Evolutionary conservation across 106 monocot species (phyloP).

Genomic region (Phalaenopsis aphrodite): DNA sequence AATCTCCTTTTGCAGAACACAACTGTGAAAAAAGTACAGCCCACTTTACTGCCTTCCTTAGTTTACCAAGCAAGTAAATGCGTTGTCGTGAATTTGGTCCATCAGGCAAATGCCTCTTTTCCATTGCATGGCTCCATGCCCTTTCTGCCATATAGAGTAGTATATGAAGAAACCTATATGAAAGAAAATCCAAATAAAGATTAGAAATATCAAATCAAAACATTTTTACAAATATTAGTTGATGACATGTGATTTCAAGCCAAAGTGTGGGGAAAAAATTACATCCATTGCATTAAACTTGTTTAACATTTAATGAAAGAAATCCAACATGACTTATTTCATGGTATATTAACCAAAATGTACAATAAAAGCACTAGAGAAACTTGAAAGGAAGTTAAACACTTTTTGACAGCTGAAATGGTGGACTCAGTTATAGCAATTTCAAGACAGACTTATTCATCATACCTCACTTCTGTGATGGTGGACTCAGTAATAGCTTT

Average conservation of each 20-base stretch:
- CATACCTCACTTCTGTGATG: slow-evolving; percentile 75
- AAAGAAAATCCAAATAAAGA: slow-evolving; percentile 2
- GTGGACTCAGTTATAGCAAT: neutral
- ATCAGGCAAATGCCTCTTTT: slow-evolving; percentile 90
- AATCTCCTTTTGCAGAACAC: slow-evolving; percentile 78
- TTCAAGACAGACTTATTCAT: neutral
- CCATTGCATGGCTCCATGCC: slow-evolving; percentile 99
- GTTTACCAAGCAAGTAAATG: slow-evolving; percentile 83
- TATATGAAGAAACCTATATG: slow-evolving; percentile 81
- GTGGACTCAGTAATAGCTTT: slow-evolving; percentile 61
- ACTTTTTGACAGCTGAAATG: neutral
- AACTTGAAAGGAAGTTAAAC: neutral
- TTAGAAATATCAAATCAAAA: neutral
- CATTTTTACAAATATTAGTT: neutral
- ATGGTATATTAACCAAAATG: neutral
- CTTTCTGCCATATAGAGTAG: slow-evolving; percentile 95
- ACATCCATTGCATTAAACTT: neutral
- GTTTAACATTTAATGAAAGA: neutral
- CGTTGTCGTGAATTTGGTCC: slow-evolving; percentile 81
- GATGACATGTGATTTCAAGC: neutral
- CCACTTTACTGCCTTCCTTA: slow-evolving; percentile 97
- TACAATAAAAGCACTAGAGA: neutral
- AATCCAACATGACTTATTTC: neutral
- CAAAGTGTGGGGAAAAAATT: neutral
- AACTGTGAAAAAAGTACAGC: slow-evolving; percentile 82